Percentiles rank a stretch among this genome's conserved stretches.
Evolutionary conservation across 352 stramenopile species (phyloP).

Genomic region (Phytopythium chamaehyphon): DNA sequence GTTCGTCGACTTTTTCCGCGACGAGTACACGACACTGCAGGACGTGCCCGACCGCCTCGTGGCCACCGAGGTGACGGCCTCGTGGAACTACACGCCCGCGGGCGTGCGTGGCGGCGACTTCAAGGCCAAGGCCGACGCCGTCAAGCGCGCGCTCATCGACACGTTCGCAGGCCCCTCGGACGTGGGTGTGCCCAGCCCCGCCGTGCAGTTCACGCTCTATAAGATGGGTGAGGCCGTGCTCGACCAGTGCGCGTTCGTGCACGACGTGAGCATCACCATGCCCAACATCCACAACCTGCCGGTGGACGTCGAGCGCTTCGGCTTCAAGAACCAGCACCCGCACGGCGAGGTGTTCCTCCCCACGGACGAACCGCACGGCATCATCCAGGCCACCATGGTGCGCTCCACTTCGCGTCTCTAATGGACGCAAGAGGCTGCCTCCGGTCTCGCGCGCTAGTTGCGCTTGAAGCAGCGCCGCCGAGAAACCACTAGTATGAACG

Average conservation of each 20-base stretch:
- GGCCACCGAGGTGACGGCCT: conserved; percentile 64
- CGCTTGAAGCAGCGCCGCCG: no score
- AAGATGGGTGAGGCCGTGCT: conserved; percentile 85
- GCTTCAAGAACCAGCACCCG: conserved; percentile 82
- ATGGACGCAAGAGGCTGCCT: neutral
- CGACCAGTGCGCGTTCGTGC: conserved; percentile 54
- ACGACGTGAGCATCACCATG: conserved; percentile 76
- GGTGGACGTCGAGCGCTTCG: conserved; percentile 80
- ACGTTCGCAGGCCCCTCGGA: conserved; percentile 77
- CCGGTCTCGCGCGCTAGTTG: neutral
- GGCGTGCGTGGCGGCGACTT: conserved; percentile 33
- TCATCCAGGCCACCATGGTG: conserved; percentile 83
- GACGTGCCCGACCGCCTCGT: conserved; percentile 78
- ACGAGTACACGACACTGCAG: conserved; percentile 74
- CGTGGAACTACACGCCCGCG: conserved; percentile 64
- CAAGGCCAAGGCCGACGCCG: conserved; percentile 34
- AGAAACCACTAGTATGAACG: neutral
- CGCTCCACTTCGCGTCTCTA: conserved; percentile 51
- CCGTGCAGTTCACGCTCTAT: conserved; percentile 83
- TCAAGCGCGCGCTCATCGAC: conserved; percentile 72
- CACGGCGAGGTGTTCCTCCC: conserved; percentile 87
- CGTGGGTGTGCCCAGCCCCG: conserved; percentile 65
- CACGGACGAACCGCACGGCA: conserved; percentile 83
- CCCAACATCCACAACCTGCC: conserved; percentile 89
- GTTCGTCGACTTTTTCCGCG: conserved; percentile 85